phyloP scores from a whole-genome alignment of 352 stramenopile species.

The Thalassiosira livingstoniorum region DNA sequence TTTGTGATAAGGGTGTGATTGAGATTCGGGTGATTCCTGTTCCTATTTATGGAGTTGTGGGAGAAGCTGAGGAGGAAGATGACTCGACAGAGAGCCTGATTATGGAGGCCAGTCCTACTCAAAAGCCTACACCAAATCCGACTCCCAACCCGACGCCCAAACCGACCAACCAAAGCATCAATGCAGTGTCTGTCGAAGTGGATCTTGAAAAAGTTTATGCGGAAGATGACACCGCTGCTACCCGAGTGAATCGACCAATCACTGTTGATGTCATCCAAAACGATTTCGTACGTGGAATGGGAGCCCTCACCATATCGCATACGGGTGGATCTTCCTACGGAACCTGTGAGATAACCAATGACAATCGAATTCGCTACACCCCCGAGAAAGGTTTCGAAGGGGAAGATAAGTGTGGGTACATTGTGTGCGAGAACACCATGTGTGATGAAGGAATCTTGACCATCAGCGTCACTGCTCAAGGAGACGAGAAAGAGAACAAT shows the following conservation, averaged over 20 bases:
- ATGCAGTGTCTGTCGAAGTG: not conserved
- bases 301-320: slow-evolving; percentile 13
- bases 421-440: slow-evolving; percentile 14
- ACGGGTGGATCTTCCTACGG: slow-evolving; percentile 29
- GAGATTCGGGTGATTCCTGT: slow-evolving; percentile 21
- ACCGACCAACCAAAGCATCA: not conserved
- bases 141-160: not conserved
- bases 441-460: slow-evolving; percentile 50
- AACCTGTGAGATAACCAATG: slow-evolving; percentile 16
- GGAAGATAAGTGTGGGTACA: slow-evolving; percentile 38
- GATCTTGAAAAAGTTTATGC: slow-evolving; percentile 32
- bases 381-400: slow-evolving; percentile 31
- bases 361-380: slow-evolving; percentile 31
- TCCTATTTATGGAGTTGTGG: not conserved
- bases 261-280: slow-evolving; percentile 39
- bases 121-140: not conserved
- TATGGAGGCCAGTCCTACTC: not conserved
- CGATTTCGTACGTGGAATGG: slow-evolving; percentile 25
- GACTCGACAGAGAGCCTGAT: not conserved
- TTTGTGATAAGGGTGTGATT: slow-evolving; percentile 28
- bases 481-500: not conserved
- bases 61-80: not conserved
- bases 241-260: slow-evolving; percentile 24
- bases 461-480: slow-evolving; percentile 28
- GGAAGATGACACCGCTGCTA: slow-evolving; percentile 41